Conservation (phyloP, 176 grass and related monocot species). For the Hyparrhenia diplandra region DNA sequence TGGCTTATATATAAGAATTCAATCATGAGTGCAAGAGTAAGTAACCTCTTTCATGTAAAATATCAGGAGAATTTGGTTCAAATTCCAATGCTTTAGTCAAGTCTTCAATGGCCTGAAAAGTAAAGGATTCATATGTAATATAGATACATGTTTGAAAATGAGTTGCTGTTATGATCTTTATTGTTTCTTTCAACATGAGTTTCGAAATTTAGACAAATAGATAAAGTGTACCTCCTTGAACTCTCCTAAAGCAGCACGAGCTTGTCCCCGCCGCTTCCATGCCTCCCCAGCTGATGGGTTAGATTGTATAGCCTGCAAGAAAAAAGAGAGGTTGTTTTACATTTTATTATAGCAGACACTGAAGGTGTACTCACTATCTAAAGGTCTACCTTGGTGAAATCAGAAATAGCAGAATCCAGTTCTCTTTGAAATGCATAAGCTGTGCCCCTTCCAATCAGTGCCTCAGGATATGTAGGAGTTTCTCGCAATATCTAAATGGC, state of each 20-base stretch:
- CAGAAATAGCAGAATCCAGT: conserved; percentile 91
- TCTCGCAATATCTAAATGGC: conserved; percentile 76
- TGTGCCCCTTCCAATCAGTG: conserved; percentile 97
- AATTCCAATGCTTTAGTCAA: conserved; percentile 92
- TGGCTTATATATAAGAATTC: conserved; percentile 6
- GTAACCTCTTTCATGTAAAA: conserved; percentile 98
- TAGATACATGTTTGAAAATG: neutral
- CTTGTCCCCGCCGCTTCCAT: conserved; percentile 96
- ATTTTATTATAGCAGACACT: conserved; percentile 15
- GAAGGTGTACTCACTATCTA: neutral
- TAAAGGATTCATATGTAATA: conserved; percentile 27
- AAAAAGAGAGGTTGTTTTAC: conserved; percentile 30
- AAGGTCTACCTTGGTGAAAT: conserved; percentile 83
- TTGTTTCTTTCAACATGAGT: neutral
- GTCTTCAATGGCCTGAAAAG: conserved; percentile 76
- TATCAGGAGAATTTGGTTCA: conserved; percentile 92
- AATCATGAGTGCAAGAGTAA: conserved; percentile 27
- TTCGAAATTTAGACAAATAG: conserved; percentile 24
- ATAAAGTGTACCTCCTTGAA: conserved; percentile 57
- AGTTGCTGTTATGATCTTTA: neutral
- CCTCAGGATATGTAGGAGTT: conserved; percentile 94
- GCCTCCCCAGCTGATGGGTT: conserved; percentile 88
- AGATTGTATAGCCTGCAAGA: conserved; percentile 78
- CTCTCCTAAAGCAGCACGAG: conserved; percentile 95
- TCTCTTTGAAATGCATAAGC: conserved; percentile 99